These are phyloP conservation scores for Odontarrhena argentea DNA, from an alignment of 345 rosid species.

Conservation along the genomic window DNA sequence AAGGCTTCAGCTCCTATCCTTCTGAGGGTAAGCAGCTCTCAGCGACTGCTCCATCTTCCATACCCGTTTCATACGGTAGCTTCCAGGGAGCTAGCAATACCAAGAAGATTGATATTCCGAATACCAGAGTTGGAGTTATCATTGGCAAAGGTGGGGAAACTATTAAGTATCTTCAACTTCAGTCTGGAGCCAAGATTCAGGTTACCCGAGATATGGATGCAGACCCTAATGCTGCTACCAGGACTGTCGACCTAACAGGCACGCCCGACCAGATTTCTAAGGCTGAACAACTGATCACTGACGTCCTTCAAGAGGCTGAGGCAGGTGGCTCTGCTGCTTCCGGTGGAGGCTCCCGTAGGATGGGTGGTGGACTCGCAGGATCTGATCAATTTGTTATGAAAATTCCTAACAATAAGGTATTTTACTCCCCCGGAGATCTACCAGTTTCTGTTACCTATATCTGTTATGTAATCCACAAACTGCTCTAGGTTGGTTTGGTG, in stretches of 20 bases:
- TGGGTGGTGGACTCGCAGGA: slow-evolving; percentile 74
- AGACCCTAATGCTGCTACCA: slow-evolving; percentile 66
- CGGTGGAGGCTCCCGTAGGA: slow-evolving; percentile 71
- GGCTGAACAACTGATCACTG: slow-evolving; percentile 90
- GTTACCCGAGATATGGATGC: slow-evolving; percentile 94
- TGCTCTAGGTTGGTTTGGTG: slow-evolving; percentile 91
- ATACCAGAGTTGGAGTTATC: slow-evolving; percentile 92
- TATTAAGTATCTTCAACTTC: slow-evolving; percentile 85
- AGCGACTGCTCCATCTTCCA: slow-evolving; percentile 53
- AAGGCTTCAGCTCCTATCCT: slow-evolving; percentile 59
- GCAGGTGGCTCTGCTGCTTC: slow-evolving; percentile 68
- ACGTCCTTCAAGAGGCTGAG: slow-evolving; percentile 96
- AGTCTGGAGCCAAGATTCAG: slow-evolving; percentile 99
- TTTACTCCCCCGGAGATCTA: slow-evolving; percentile 9
- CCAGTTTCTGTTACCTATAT: slow-evolving; percentile 12
- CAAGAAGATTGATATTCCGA: slow-evolving; percentile 90
- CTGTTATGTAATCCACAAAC: slow-evolving; percentile 35
- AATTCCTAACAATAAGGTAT: slow-evolving; percentile 89
- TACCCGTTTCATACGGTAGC: slow-evolving; percentile 71
- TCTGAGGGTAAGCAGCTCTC: slow-evolving; percentile 55
- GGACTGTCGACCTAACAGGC: slow-evolving; percentile 85
- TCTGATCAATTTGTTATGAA: slow-evolving; percentile 75
- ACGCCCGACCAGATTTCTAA: slow-evolving; percentile 79
- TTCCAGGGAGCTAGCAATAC: slow-evolving; percentile 55
- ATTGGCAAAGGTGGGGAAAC: slow-evolving; percentile 99